Evolutionary conservation across 805 yeast species (phyloP), one percentile per base, ranked within the genome.

Genomic region (Kregervanrija pseudodelftensis): DNA sequence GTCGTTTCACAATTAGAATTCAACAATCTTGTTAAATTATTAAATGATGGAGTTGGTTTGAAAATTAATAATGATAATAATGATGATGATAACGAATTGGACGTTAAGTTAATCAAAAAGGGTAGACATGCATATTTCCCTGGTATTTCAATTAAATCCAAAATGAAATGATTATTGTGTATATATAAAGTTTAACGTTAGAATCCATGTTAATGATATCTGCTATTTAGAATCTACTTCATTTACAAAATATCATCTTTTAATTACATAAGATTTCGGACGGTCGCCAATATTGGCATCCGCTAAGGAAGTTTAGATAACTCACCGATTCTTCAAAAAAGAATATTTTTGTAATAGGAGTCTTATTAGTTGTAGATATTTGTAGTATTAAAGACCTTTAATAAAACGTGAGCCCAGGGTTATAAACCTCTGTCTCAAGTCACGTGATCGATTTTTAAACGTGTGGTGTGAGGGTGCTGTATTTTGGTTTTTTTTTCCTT

Each of bases 241-340:
- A 22, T 22, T 22, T 22, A 22, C 28, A 22, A 22, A 22, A 2
- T 22, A 22, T 7, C 7, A 5, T 22, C 28, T 22, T 17, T 17
- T 30, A 30, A 14, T 36, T 15, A 31, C 16, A 38, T 1, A 3
- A 9, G 63, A 63, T 60, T 67, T 72, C 72, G 76, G 76, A 70
- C 75, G 76, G 75, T 72, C 67, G 77, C 76, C 70, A 59, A 63
- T 61, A 67, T 64, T 62, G 73, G 74, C 68, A 72, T 69, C 74
- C 76, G 73, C 75, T 70, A 71, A 71, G 76, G 76, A 52, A 69
- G 67, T 69, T 71, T 65, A 62, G 60, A 64, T 65, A 63, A 69
- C 74, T 70, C 76, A 72, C 76, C 76, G 73, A 73, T 67, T 11
- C 33, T 15, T 67, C 70, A 65, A 66, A 66, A 69, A 37, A 33